phyloP scores from a whole-genome alignment of 108 stramenopile species.

The Discostella stelligeroides region DNA sequence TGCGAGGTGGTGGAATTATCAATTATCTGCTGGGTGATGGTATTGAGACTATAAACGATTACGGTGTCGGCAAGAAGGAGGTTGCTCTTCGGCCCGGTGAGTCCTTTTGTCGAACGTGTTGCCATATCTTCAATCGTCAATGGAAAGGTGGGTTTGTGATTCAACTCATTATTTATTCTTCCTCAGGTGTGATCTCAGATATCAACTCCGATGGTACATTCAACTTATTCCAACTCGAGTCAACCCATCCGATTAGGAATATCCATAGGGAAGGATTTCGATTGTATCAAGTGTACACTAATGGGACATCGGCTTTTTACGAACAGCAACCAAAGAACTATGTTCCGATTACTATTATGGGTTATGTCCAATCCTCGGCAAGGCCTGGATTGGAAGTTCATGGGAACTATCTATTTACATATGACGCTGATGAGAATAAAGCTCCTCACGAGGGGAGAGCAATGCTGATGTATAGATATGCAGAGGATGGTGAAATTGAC shows the following conservation, averaged over 20 bases:
- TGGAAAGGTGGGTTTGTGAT: neutral
- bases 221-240: neutral
- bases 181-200: neutral
- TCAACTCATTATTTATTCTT: neutral
- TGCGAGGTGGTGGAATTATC: neutral
- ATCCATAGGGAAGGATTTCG: neutral
- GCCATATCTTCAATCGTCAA: too few relatives aligned
- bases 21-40: slow-evolving; percentile 1
- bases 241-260: neutral
- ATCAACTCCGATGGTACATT: neutral
- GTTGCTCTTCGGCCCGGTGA: slow-evolving; percentile 3
- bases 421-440: neutral
- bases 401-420: neutral
- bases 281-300: neutral
- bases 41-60: slow-evolving; percentile 3
- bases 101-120: neutral
- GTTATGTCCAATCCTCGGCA: neutral
- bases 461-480: neutral
- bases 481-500: neutral
- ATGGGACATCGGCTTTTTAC: neutral
- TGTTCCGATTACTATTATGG: neutral
- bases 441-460: neutral
- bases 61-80: neutral
- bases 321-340: neutral
- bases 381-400: neutral